phyloP scores from a whole-genome alignment of 768 basidiomycete species.

The Chiua virens region DNA sequence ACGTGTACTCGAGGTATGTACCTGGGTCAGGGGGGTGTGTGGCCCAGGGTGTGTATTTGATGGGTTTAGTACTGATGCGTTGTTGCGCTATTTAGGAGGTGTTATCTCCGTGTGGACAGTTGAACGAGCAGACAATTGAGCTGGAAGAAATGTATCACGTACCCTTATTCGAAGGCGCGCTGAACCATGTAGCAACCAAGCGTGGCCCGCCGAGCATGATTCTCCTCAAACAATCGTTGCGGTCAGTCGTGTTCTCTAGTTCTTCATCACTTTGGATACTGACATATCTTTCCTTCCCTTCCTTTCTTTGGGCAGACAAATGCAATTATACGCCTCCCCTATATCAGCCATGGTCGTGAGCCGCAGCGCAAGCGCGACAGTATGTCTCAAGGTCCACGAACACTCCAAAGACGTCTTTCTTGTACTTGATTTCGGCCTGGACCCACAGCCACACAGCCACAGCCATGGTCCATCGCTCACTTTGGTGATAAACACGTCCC shows the following conservation, averaged over 20 bases:
- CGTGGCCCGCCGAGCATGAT: conserved; percentile 38
- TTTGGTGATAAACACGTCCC: conserved; percentile 49
- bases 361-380: conserved; percentile 59
- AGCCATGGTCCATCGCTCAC: conserved; percentile 38
- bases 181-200: conserved; percentile 36
- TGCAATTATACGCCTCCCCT: conserved; percentile 15
- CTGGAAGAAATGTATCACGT: conserved; percentile 48
- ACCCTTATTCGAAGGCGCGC: conserved; percentile 46
- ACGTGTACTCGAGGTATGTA: conserved; percentile 21
- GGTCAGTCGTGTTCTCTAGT: conserved; percentile 15
- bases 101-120: conserved; percentile 48
- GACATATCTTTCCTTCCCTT: too few species aligned
- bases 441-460: conserved; percentile 39
- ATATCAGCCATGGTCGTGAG: conserved; percentile 50
- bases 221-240: conserved; percentile 32
- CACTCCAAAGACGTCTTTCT: conserved; percentile 42
- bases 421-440: conserved; percentile 62
- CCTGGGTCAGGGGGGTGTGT: background rate
- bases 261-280: too few species aligned
- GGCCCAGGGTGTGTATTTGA: background rate
- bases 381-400: conserved; percentile 41
- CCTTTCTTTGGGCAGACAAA: conserved; percentile 17
- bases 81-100: conserved; percentile 40
- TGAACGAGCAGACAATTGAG: conserved; percentile 47
- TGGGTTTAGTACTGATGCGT: conserved; percentile 1